phyloP scores from a whole-genome alignment of 352 stramenopile species.

The Ophiocytium majus region DNA sequence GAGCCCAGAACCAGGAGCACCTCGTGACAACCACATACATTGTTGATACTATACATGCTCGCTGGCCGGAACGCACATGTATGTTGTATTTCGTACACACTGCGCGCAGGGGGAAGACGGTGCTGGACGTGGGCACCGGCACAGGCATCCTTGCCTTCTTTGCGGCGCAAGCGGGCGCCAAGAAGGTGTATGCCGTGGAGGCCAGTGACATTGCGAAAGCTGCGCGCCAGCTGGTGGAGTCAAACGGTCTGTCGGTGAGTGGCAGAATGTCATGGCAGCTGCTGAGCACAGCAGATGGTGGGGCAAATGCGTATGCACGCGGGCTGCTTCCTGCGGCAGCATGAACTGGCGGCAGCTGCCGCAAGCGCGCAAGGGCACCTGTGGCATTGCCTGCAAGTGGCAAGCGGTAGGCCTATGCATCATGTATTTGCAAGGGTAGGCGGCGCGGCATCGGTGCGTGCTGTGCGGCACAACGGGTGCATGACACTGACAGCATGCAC shows the following conservation, averaged over 20 bases:
- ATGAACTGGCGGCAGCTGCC: no score
- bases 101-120: constrained; percentile 85
- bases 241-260: constrained; percentile 71
- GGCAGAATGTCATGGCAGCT: no score
- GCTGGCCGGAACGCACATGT: background rate
- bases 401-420: no score
- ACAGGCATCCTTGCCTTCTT: constrained; percentile 92
- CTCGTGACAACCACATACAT: background rate
- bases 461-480: no score
- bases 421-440: no score
- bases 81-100: constrained; percentile 24
- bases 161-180: constrained; percentile 83
- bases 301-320: no score
- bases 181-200: constrained; percentile 82
- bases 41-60: background rate
- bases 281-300: no score
- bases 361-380: no score
- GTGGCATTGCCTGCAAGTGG: no score
- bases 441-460: no score
- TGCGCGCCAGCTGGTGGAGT: constrained; percentile 73
- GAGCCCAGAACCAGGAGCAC: background rate
- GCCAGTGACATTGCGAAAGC: constrained; percentile 80
- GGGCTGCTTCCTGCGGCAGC: no score
- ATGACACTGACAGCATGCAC: no score
- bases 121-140: constrained; percentile 88